Conservation (phyloP, 495 filamentous ascomycete genomes). For the Acidiella bohemica region DNA sequence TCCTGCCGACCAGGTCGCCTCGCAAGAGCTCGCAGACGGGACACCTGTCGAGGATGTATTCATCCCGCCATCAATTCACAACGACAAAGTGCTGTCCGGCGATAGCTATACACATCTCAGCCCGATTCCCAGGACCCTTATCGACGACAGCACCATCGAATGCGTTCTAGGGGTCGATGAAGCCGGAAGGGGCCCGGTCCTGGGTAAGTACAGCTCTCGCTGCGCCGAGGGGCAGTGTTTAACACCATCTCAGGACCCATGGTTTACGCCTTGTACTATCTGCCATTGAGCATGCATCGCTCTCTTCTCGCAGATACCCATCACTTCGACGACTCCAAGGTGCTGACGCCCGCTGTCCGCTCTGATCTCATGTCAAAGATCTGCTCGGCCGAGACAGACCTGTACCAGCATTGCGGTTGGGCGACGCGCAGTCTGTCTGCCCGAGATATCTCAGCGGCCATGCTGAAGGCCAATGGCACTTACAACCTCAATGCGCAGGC, state of each 20-base stretch:
- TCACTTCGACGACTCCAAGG: slow-evolving; percentile 87
- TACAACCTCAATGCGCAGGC: slow-evolving; percentile 99
- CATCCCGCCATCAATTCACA: slow-evolving; percentile 62
- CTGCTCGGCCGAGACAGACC: slow-evolving; percentile 50
- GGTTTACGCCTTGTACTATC: slow-evolving; percentile 88
- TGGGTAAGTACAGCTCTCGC: slow-evolving; percentile 37
- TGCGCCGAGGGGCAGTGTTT: not conserved
- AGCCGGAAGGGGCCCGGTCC: slow-evolving; percentile 85
- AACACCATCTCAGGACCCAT: slow-evolving; percentile 51
- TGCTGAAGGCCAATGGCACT: slow-evolving; percentile 52
- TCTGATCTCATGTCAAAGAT: slow-evolving; percentile 61
- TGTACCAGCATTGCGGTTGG: slow-evolving; percentile 64
- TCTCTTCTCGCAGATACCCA: slow-evolving; percentile 61
- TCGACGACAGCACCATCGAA: slow-evolving; percentile 35
- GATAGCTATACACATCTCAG: slow-evolving; percentile 78
- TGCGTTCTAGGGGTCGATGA: slow-evolving; percentile 86
- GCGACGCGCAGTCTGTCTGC: slow-evolving; percentile 70
- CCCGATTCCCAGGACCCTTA: slow-evolving; percentile 40
- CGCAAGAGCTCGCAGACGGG: slow-evolving; percentile 39
- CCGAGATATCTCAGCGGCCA: slow-evolving; percentile 65
- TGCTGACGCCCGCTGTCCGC: slow-evolving; percentile 59
- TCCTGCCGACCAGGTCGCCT: slow-evolving; percentile 8
- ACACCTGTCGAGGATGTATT: slow-evolving; percentile 47
- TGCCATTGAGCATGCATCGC: slow-evolving; percentile 52
- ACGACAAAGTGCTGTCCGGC: slow-evolving; percentile 47